phyloP scores from a whole-genome alignment of 805 yeast genomes.

The Ogataea chonburiensis region DNA sequence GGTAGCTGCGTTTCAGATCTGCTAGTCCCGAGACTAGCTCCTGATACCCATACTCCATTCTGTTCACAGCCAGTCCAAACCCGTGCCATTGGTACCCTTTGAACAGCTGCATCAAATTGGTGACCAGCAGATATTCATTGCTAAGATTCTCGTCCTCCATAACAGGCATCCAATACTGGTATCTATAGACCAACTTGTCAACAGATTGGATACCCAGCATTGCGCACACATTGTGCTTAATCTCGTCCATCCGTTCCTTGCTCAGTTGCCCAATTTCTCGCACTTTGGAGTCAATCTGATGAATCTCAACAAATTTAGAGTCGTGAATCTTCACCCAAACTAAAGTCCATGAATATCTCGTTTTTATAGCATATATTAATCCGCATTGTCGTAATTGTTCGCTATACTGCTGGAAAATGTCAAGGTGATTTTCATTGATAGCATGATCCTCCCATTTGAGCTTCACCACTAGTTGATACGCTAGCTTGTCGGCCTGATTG shows the following conservation, averaged over 20 bases:
- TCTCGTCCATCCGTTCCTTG: conserved; percentile 17
- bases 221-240: conserved; percentile 16
- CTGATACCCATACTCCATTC: conserved; percentile 7
- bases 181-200: conserved; percentile 18
- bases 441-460: conserved; percentile 6
- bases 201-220: conserved; percentile 16
- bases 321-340: conserved; percentile 28
- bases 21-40: conserved; percentile 1
- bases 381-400: conserved; percentile 18
- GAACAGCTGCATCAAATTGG: conserved; percentile 19
- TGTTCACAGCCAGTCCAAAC: conserved; percentile 17
- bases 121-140: conserved; percentile 19
- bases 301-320: conserved; percentile 18
- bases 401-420: background rate
- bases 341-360: conserved; percentile 25
- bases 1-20: conserved; percentile 7
- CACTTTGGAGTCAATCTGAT: conserved; percentile 27
- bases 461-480: conserved; percentile 12
- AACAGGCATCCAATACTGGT: conserved; percentile 22
- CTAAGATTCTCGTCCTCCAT: conserved; percentile 25
- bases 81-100: conserved; percentile 25
- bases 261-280: conserved; percentile 18
- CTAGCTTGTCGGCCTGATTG: conserved; percentile 2
- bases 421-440: background rate
- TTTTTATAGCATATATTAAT: conserved; percentile 23